Percentiles rank a stretch among this genome's conserved stretches.
These are phyloP conservation scores for Lineolata rhizophorae DNA, from an alignment of 495 filamentous ascomycete genomes.

Conservation along the genomic window DNA sequence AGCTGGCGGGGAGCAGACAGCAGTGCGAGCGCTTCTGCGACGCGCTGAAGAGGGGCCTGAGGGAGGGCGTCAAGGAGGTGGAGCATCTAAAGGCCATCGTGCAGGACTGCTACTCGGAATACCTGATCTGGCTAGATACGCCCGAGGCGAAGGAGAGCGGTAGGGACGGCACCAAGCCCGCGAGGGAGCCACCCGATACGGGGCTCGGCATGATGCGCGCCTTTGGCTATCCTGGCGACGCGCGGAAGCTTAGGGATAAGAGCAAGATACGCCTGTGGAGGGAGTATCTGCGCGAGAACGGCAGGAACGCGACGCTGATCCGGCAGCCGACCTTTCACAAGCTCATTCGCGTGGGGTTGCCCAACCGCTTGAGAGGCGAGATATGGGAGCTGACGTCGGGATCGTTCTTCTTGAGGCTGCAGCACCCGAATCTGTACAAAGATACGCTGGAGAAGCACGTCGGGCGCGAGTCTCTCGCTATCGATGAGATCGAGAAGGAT, in stretches of 20 bases:
- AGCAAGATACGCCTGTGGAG: conserved; percentile 97
- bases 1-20: conserved; percentile 70
- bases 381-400: conserved; percentile 91
- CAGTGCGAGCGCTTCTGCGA: conserved; percentile 93
- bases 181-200: conserved; percentile 48
- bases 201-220: conserved; percentile 75
- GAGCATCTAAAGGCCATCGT: conserved; percentile 59
- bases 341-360: conserved; percentile 81
- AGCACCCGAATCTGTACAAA: conserved; percentile 60
- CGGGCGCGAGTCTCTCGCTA: conserved; percentile 72
- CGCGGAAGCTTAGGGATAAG: conserved; percentile 79
- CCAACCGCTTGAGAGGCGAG: conserved; percentile 81
- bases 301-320: conserved; percentile 75
- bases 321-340: conserved; percentile 96
- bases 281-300: conserved; percentile 91
- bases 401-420: conserved; percentile 65
- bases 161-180: conserved; percentile 17
- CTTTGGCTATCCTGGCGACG: conserved; percentile 93
- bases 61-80: conserved; percentile 67
- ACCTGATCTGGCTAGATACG: no score
- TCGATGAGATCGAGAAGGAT: conserved; percentile 98
- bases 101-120: conserved; percentile 78
- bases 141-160: conserved; percentile 31
- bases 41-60: conserved; percentile 69
- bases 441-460: conserved; percentile 67